Base-by-base conservation (phyloP, 805 yeast genomes). In the Candida ponderosae region DNA sequence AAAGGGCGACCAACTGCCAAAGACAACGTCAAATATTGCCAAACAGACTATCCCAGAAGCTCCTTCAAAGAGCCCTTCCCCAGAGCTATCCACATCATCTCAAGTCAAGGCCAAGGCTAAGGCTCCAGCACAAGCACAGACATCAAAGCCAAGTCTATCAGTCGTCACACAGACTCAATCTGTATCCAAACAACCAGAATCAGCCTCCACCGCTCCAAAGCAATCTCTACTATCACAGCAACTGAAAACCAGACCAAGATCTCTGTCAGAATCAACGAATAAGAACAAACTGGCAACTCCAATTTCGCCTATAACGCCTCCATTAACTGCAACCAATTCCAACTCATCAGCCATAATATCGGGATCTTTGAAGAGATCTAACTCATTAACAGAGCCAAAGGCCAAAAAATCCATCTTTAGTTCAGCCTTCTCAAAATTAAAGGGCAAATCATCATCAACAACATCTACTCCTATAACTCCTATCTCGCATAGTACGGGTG, bases 371-470 rank as follows among this genome's bases (percentile, higher is more conserved):
- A 35, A 40, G 15, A 46, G 55, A 26, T 52, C 57, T 11, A 44
- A 34, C 31, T 49, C 53, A 0, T 30, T 48, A 9, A 41, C 32
- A 18, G 44, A 18, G 13, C 21, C 36, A 38, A 37, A 33, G 39
- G 21, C 32, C 37, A 46, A 33, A 46, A 56, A 54, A 38, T 55
- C 60, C 1, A 32, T 57, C 14, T 56, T 57, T 40, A 48, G 55
- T 29, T 43, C 47, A 7, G 52, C 56, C 6, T 56, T 56, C 30
- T 52, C 59, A n/a, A 54, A 54, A 38, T 45, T 53, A 36, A 56
- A 55, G 29, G 34, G 34, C 6, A 45, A 35, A 29, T 37, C 48
- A 3, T 42, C 46, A 9, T 45, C 48, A 27, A 21, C 46, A 9
- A 41, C 53, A 4, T 16, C 17, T 18, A 24, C 35, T 45, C 51